Evolutionary conservation across 495 filamentous ascomycete genomes (phyloP), one percentile per base, ranked within the genome.

Genomic region (Clohesyomyces aquaticus): DNA sequence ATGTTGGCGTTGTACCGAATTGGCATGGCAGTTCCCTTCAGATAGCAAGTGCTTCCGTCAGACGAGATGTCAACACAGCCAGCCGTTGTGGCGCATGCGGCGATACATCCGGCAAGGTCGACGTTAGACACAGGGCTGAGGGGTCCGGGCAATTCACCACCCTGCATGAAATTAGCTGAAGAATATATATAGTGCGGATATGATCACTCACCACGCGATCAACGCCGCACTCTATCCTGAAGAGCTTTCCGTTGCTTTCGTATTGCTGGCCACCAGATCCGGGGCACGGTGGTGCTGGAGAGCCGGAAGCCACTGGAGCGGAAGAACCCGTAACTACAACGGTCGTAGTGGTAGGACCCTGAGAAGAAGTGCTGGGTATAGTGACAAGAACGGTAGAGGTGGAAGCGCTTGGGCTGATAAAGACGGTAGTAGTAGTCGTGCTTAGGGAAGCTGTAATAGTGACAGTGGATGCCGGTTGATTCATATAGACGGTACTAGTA

Each of bases 91-190:
- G 28, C 52, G 22, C 28, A 55, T 35, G 28, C 52, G n/a, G 4
- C 27, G 9, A 55, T 41, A 26, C 52, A 55, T 4, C n/a, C 22
- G 9, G 3, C 28, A 3, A 55, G 22, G 28, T 38, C 27, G 21
- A 55, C 25, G 18, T 55, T 55, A 21, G n/a, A 32, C 11, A 55
- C 32, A 10, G 52, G 52, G 22, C 52, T 35, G 16, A 3, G 26
- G 16, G 16, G 12, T n/a, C n/a, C n/a, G 21, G 32, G 14, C 14
- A 38, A 14, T 6, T 38, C 6, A 38, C 32, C 32, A 6, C 14
- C 32, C 32, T 38, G 14, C 14, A 38, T 38, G 6, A 38, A 6
- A 14, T 38, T 14, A 38, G 14, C 32, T 38, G 14, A 38, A 38
- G 6, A 38, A 38, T 38, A 38, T 6, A 6, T 38, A 6, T 6